Base-by-base conservation (phyloP, 805 yeast species). In the Groenewaldozyma salmanticensis region DNA sequence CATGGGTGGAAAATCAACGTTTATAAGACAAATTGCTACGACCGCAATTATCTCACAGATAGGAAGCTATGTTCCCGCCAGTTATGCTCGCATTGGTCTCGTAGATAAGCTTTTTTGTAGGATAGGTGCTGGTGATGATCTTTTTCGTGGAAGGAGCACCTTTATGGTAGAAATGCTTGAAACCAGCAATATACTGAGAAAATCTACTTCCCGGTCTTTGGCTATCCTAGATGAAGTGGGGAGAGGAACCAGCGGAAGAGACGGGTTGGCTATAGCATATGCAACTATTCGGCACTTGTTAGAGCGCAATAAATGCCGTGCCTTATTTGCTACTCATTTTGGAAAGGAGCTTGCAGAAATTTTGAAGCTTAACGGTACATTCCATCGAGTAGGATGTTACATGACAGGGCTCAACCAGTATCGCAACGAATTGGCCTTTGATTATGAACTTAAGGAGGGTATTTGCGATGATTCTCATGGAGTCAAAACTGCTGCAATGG, bases 91-190 rank as follows among this genome's bases (percentile, higher is more conserved):
- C 2, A 52, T 84, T 15, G 85, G 94, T 0, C 57, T 84, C 1
- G 85, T 86, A 15, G 95, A 86, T 59, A 72, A 79, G 40, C 74
- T 86, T 0, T 83, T 80, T 53, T 79, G 92, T 18, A 67, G 96
- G 21, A 77, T 85, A 54, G 87, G 96, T 0, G 79, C 85, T 0
- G 70, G 67, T 9, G 96, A 87, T 61, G 85, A 85, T 52, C 70
- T 87, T 21, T 74, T 74, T 45, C 71, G 76, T 37, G 87, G 87
- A 33, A 74, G 81, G 52, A 81, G 92, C n/a, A 86, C 96, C 0
- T 87, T 87, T 53, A 84, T 86, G 95, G 84, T 81, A 13, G 96
- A 87, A 52, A 85, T 87, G 95, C 68, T 79, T 31, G 96, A 87
- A 56, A 81, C 94, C 2, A 75, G 85, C 2, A 62, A 67, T 34